Conservation (phyloP, 495 filamentous ascomycete genomes). For the Trichoderma parareesei region DNA sequence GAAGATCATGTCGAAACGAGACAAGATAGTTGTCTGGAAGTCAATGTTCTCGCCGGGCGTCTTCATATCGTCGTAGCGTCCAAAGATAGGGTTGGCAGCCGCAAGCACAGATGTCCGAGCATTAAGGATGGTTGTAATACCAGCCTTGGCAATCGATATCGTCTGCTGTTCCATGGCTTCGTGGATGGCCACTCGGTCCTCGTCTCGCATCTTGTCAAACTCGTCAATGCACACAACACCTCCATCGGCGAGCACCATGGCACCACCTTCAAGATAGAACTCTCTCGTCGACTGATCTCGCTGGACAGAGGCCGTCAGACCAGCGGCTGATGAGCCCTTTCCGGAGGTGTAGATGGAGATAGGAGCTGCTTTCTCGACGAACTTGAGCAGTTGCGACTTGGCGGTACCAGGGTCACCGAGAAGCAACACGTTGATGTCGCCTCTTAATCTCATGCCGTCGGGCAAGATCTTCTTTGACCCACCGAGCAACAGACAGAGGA, state of each 20-base stretch:
- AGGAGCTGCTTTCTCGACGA: constrained; percentile 92
- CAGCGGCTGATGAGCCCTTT: constrained; percentile 96
- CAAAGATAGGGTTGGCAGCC: constrained; percentile 96
- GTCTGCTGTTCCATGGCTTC: constrained; percentile 99
- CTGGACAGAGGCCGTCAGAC: constrained; percentile 96
- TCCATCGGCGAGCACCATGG: constrained; percentile 97
- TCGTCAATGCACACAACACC: constrained; percentile 99
- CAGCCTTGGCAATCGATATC: constrained; percentile 98
- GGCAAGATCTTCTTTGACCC: constrained; percentile 98
- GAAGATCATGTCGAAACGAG: constrained; percentile 99
- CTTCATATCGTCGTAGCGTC: constrained; percentile 96
- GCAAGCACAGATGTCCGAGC: constrained; percentile 91
- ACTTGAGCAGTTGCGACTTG: constrained; percentile 95
- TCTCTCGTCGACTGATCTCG: constrained; percentile 85
- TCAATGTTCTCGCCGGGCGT: constrained; percentile 98
- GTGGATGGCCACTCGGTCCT: constrained; percentile 97
- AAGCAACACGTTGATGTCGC: constrained; percentile 96
- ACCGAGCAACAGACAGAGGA: constrained; percentile 87
- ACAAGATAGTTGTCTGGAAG: constrained; percentile 98
- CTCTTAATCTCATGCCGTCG: constrained; percentile 96
- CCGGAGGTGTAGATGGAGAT: constrained; percentile 99
- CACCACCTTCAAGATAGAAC: constrained; percentile 97
- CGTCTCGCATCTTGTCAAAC: constrained; percentile 99
- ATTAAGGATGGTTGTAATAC: constrained; percentile 97
- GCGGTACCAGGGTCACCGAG: constrained; percentile 98